Evolutionary conservation across 192 early-diverging fungal species (phyloP).

Genomic region (Oehlia diaphana): DNA sequence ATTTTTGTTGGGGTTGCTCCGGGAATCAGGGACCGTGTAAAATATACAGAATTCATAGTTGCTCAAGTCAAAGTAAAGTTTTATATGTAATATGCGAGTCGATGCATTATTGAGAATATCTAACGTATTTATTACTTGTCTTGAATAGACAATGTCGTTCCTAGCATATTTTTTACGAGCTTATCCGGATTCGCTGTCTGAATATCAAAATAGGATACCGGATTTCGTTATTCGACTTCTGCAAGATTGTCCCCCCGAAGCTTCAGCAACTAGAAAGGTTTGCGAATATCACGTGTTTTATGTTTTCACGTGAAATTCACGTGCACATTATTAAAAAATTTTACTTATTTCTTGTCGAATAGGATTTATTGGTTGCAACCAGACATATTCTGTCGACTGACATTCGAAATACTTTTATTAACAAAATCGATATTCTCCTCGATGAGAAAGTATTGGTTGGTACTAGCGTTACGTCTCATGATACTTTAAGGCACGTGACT

Average conservation of each 20-base stretch:
- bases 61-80: conserved; percentile 88
- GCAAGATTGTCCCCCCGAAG: conserved; percentile 92
- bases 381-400: conserved; percentile 94
- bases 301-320: not conserved
- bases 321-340: not conserved
- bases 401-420: conserved; percentile 85
- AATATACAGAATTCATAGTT: conserved; percentile 86
- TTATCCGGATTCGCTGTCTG: conserved; percentile 67
- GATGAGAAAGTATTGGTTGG: conserved; percentile 95
- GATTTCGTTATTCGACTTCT: conserved; percentile 86
- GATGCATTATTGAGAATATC: too few species aligned
- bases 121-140: not conserved
- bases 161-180: conserved; percentile 91
- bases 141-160: conserved; percentile 86
- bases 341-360: not conserved
- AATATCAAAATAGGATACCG: conserved; percentile 81
- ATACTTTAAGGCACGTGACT: conserved; percentile 72
- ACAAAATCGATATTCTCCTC: conserved; percentile 88
- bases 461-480: conserved; percentile 87
- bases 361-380: conserved; percentile 93
- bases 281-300: too few species aligned
- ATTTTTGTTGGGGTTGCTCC: conserved; percentile 81
- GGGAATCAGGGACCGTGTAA: conserved; percentile 67
- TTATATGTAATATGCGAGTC: not conserved
- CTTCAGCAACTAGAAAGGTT: conserved; percentile 88